Percentiles rank a stretch among this genome's conserved stretches.
These are phyloP conservation scores for Monosporozyma aerobia DNA, from an alignment of 805 yeast genomes.

Conservation along the genomic window DNA sequence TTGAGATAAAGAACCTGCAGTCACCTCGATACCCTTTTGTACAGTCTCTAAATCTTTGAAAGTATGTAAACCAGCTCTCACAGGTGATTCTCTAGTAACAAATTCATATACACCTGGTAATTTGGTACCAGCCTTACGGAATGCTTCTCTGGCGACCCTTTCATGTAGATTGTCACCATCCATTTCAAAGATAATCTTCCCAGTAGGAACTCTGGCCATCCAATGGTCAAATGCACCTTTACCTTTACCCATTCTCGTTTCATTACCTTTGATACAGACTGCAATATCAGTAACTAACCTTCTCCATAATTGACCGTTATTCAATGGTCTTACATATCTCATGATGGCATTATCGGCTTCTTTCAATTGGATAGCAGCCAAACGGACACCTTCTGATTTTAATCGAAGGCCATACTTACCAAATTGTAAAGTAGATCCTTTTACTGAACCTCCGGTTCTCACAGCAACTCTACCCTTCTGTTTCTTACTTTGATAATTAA, in stretches of 20 bases:
- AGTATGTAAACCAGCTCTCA: slow-evolving; percentile 62
- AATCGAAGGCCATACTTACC: slow-evolving; percentile 84
- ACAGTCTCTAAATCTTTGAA: slow-evolving; percentile 32
- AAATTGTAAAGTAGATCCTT: slow-evolving; percentile 73
- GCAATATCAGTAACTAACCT: slow-evolving; percentile 79
- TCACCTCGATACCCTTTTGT: slow-evolving; percentile 40
- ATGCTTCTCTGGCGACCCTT: slow-evolving; percentile 80
- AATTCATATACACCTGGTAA: slow-evolving; percentile 90
- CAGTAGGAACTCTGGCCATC: slow-evolving; percentile 95
- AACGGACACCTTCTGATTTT: slow-evolving; percentile 76
- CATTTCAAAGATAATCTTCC: slow-evolving; percentile 84
- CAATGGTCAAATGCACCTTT: slow-evolving; percentile 96
- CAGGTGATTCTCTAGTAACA: slow-evolving; percentile 50
- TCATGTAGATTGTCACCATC: slow-evolving; percentile 71
- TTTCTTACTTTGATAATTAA: slow-evolving; percentile 51
- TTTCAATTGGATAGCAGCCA: slow-evolving; percentile 78
- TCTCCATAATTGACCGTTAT: slow-evolving; percentile 58
- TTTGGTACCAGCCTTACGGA: slow-evolving; percentile 82
- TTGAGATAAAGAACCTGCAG: slow-evolving; percentile 29
- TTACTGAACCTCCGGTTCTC: slow-evolving; percentile 86
- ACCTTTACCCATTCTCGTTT: slow-evolving; percentile 99
- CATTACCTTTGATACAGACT: slow-evolving; percentile 93
- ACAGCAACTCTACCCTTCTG: slow-evolving; percentile 93
- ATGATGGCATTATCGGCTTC: slow-evolving; percentile 84
- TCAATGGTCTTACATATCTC: slow-evolving; percentile 70